Evolutionary conservation across 176 grass and related monocot genomes (phyloP), one percentile per base, ranked within the genome.

Genomic region (Aegilops sharonensis): DNA sequence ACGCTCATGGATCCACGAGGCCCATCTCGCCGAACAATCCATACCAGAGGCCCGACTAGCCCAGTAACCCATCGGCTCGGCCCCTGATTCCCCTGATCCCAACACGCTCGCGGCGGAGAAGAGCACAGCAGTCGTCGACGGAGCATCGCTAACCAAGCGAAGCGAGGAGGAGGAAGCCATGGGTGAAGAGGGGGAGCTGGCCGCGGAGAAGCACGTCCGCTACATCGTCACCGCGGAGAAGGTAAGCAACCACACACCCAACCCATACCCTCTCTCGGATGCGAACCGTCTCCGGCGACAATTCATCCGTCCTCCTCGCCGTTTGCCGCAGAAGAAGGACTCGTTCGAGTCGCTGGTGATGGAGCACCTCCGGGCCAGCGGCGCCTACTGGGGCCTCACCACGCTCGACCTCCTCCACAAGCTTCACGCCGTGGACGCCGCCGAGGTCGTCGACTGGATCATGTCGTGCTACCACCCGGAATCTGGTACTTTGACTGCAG

Each of bases 351-450:
- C 93, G 34, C 75, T 94, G 63, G 86, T 92, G 80, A 94, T 92
- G 89, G 95, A 98, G 88, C 95, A 98, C 88, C 66, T 98, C 39
- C 87, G 95, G 40, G 52, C 91, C 42, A 95, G 89, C 84, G 95
- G 95, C 67, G 95, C 93, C 12, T 98, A 95, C 85, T 98, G 95
- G 95, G 95, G 95, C 23, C 89, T 98, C 71, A 94, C 93, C 77
- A 89, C 95, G 64, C 93, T 98, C 10, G 93, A 92, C 70, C 86
- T 98, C 71, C 93, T 98, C 79, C 90, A 94, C 84, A 94, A 88
- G 77, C 82, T 95, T 64, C 75, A 69, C 47, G 88, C 93, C 25
- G 91, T 98, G n/a, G 87, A 95, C 57, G 32, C 84, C 12, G 64
- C 89, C 1, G 91, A 94, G 88, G 89, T 98, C 86, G 27, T 98